Base-by-base conservation (phyloP, 805 yeast genomes). In the Yarrowia sp. region DNA sequence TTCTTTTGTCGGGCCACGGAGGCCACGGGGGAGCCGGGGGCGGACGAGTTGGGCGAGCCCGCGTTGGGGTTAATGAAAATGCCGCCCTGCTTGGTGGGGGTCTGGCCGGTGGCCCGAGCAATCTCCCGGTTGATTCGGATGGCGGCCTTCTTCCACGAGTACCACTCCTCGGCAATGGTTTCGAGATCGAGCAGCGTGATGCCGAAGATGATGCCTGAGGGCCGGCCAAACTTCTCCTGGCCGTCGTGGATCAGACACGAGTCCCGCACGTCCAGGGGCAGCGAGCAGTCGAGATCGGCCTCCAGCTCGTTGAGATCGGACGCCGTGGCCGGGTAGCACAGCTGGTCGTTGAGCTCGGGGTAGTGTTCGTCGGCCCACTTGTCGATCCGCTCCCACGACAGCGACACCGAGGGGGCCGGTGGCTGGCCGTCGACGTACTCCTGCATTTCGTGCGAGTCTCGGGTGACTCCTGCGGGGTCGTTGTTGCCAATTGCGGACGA, bases 311-410 rank as follows among this genome's bases (percentile, higher is more conserved):
- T 82, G 68, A 94, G 81, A 76, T 95, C 99, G 68, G 88, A 85
- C 46, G 83, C 82, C 0, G 97, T 91, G 70, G 92, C 95, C 36
- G 92, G 89, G 64, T 86, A 88, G 74, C 88, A 87, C 70, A 94
- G 79, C 61, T 95, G 87, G 68, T 91, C 93, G 69, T 83, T 84
- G 68, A 95, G 80, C 78, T 94, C 99, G 1, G 95, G 90, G 71
- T 88, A 89, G 77, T 91, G 84, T 68, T 86, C 85, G 42, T 85
- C 83, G 19, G 94, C 81, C 97, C 98, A 94, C 19, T 86, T 81
- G 72, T 91, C 94, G 68, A 94, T 87, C 73, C 93, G 93, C 70
- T 90, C 84, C 98, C 98, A 94, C 13, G 97, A 84, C 43, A 88
- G 81, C 1, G 85, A 81, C 70, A 93, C 91, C 66, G 94, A 87